Conservation (phyloP, 2,329 filamentous ascomycete genomes). For the Alternaria dauci region DNA sequence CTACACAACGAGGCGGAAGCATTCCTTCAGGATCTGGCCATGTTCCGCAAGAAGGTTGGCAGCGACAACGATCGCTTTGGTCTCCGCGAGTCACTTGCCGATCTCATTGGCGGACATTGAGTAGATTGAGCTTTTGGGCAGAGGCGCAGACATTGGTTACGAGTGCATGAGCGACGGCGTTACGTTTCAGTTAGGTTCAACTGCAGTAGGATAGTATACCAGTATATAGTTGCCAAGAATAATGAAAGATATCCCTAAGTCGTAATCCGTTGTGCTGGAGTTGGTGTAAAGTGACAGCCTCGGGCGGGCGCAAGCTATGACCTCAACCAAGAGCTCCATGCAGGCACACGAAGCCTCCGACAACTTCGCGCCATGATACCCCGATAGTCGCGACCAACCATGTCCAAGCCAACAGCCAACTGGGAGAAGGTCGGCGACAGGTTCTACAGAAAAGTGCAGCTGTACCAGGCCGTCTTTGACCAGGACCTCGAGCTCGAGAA, state of each 20-base stretch:
- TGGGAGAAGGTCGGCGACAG: constrained; percentile 94
- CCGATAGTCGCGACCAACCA: constrained; percentile 29
- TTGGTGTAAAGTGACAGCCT: not conserved
- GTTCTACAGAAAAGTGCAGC: constrained; percentile 93
- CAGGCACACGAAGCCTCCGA: constrained; percentile 12
- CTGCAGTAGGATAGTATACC: constrained; percentile 4
- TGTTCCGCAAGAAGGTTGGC: constrained; percentile 85
- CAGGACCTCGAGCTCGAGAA: constrained; percentile 93
- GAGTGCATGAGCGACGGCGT: constrained; percentile 48
- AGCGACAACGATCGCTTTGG: constrained; percentile 77
- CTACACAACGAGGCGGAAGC: constrained; percentile 87
- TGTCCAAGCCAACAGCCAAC: constrained; percentile 76
- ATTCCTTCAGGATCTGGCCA: constrained; percentile 77
- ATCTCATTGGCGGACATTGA: constrained; percentile 24
- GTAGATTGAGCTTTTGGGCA: not conserved
- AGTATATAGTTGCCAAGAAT: constrained; percentile 17
- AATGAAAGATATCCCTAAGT: constrained; percentile 1
- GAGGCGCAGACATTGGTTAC: constrained; percentile 22
- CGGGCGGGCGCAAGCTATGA: constrained; percentile 21
- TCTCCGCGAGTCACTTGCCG: constrained; percentile 30
- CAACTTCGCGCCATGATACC: constrained; percentile 29
- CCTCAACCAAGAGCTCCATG: constrained; percentile 20
- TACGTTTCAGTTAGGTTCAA: constrained; percentile 12
- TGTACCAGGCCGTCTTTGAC: constrained; percentile 94
- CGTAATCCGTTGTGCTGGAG: not conserved